Evolutionary conservation across 1,284 basidiomycete genomes (phyloP), one percentile per base, ranked within the genome.

Genomic region (Ceratobasidium sp.): DNA sequence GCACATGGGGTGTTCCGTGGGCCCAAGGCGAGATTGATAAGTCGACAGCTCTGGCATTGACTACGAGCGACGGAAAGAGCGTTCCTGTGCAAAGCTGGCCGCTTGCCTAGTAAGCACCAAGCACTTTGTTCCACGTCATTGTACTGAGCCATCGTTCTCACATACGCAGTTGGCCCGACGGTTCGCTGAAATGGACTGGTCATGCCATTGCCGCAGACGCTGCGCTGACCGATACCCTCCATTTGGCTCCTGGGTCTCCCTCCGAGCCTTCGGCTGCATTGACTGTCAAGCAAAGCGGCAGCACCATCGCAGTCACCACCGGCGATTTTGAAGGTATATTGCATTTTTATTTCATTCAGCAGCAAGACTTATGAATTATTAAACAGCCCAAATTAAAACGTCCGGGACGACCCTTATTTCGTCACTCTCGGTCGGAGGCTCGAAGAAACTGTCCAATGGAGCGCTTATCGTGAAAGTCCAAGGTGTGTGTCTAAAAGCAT

Each of bases 171-270:
- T 82, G 81, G 81, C 81, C 81, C 13, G 80, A 81, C 65, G 81
- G 80, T 13, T 79, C 76, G 57, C 72, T 82, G 35, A 82, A 82
- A 70, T 82, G 80, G 80, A 80, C 80, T 17, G 81, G 80, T 7
- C 81, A 82, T 69, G 76, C 80, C 25, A 73, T 82, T 31, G 73
- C 77, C 17, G 75, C 78, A 0, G 75, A 78, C 56, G 65, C 73
- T 7, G 76, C 75, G 8, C 75, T 79, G 27, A 58, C 72, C 6
- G 73, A 76, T 52, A 65, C 72, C 0, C 72, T 80, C 13, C 74
- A 73, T 25, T 34, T 82, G n/a, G 71, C 75, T 6, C 77, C 77
- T n/a, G 79, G 79, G 25, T 78, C 77, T 25, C 80, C 80, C 1
- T 71, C 74, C 3, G 80, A 81, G 57, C 80, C 80, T 1, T n/a